Base-by-base conservation (phyloP, 225 moss, liverwort and hornwort species). In the Asterella californica region DNA sequence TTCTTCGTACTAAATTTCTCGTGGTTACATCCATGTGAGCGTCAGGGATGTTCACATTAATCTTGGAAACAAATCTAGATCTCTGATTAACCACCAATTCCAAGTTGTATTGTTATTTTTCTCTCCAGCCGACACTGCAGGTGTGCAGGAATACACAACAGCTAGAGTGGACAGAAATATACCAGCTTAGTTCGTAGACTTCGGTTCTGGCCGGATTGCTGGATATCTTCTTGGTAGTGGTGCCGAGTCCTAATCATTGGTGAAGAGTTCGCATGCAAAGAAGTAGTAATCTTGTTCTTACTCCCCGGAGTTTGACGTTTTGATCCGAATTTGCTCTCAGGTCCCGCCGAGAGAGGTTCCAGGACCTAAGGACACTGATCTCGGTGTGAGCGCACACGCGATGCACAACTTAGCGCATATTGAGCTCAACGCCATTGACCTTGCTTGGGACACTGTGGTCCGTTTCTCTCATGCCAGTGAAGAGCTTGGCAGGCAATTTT, bases 401-500 rank as follows among this genome's bases (percentile, higher is more conserved):
- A 79, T 97, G 74, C 94, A 97, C 76, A 94, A 92, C 78, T 81
- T 97, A 82, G 93, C 94, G 68, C 94, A 97, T 66, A 97, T 97
- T 78, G 96, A 97, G 86, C 82, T 97, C 67, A 97, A 97, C 83
- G 96, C 96, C 50, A 94, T 97, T 63, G 92, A 97, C 83, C 87
- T 97, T 76, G 96, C 96, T 0, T 97, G 94, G 96, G 96, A 97
- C 70, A 97, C 96, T 4, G 87, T 97, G 68, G 96, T 97, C 57
- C 90, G 96, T 79, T 97, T 97, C 83, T 97, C 96, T 12, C 75
- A 78, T 80, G 91, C 94, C 82, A 93, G 88, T 71, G 88, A 82
- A 64, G 96, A 97, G 84, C 93, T 97, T 47, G 91, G 88, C 82
- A 83, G 38, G 76, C 90, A 92, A 27, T 97, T 97, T 84, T 97